phyloP scores from a whole-genome alignment of 2,329 filamentous ascomycete genomes.

The Sarocladiaceae sp. region DNA sequence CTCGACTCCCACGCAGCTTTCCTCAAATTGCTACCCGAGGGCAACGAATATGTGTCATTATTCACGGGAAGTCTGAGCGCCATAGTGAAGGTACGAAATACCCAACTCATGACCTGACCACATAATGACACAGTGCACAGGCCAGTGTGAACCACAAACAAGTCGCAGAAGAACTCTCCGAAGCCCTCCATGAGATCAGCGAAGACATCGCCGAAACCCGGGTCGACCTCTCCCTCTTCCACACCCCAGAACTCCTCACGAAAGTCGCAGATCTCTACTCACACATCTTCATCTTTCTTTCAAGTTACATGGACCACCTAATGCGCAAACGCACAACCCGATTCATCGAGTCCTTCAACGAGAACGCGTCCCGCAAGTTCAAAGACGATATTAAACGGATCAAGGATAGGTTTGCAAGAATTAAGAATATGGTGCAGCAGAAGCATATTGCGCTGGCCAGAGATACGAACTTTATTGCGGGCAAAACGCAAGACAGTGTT shows the following conservation, averaged over 20 bases:
- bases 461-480: conserved; percentile 9
- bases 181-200: conserved; percentile 16
- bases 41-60: conserved; percentile 24
- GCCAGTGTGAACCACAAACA: conserved; percentile 21
- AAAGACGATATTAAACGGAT: conserved; percentile 14
- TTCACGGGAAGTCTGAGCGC: conserved; percentile 23
- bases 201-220: conserved; percentile 14
- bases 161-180: conserved; percentile 15
- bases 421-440: conserved; percentile 13
- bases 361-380: conserved; percentile 13
- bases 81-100: conserved; percentile 18
- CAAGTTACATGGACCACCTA: conserved; percentile 18
- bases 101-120: background rate
- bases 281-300: conserved; percentile 20
- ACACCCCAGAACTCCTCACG: conserved; percentile 13
- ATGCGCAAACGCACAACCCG: conserved; percentile 14
- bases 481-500: too few species aligned
- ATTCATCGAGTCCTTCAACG: conserved; percentile 17
- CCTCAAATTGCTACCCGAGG: conserved; percentile 21
- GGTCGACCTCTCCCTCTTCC: conserved; percentile 12
- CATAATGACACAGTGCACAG: conserved; percentile 8
- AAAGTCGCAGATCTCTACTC: conserved; percentile 17
- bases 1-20: conserved; percentile 20
- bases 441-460: conserved; percentile 13
- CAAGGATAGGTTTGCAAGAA: conserved; percentile 4